phyloP scores from a whole-genome alignment of 2,329 filamentous ascomycete genomes.

The Paecilomyces sp. region DNA sequence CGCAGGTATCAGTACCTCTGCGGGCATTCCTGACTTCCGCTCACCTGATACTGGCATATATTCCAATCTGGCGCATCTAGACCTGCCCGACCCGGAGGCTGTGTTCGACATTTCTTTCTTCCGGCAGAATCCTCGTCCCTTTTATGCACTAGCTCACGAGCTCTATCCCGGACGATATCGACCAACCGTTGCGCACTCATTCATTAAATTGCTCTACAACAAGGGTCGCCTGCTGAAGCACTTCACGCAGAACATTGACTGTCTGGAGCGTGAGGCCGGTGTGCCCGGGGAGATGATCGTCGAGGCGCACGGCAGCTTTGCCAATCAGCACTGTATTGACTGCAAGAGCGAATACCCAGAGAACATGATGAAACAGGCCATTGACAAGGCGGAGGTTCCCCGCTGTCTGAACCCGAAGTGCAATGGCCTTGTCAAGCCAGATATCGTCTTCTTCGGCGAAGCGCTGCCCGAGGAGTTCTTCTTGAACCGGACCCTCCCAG shows the following conservation, averaged over 20 bases:
- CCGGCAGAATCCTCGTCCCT: conserved; percentile 72
- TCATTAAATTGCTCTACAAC: conserved; percentile 72
- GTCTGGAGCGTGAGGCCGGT: conserved; percentile 79
- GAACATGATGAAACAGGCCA: conserved; percentile 63
- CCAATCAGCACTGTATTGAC: conserved; percentile 82
- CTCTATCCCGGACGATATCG: conserved; percentile 84
- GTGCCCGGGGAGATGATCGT: conserved; percentile 75
- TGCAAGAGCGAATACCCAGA: conserved; percentile 68
- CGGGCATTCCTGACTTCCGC: conserved; percentile 80
- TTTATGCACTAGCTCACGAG: conserved; percentile 87
- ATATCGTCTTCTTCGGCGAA: conserved; percentile 93
- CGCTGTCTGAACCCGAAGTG: conserved; percentile 58
- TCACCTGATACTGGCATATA: conserved; percentile 92
- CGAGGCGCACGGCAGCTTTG: conserved; percentile 94
- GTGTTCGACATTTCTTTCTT: conserved; percentile 95
- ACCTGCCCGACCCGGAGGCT: conserved; percentile 82
- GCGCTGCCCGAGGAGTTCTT: conserved; percentile 61
- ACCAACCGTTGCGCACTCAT: conserved; percentile 84
- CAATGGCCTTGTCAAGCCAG: conserved; percentile 77
- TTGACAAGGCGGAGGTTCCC: conserved; percentile 63
- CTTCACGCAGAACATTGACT: conserved; percentile 98
- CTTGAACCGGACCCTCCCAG: conserved; percentile 47
- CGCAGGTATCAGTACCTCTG: conserved; percentile 60
- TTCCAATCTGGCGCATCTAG: conserved; percentile 76
- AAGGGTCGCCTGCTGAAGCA: conserved; percentile 75